These are phyloP conservation scores for Podaxis mareebaensis DNA, from an alignment of 768 basidiomycete species.

Conservation along the genomic window DNA sequence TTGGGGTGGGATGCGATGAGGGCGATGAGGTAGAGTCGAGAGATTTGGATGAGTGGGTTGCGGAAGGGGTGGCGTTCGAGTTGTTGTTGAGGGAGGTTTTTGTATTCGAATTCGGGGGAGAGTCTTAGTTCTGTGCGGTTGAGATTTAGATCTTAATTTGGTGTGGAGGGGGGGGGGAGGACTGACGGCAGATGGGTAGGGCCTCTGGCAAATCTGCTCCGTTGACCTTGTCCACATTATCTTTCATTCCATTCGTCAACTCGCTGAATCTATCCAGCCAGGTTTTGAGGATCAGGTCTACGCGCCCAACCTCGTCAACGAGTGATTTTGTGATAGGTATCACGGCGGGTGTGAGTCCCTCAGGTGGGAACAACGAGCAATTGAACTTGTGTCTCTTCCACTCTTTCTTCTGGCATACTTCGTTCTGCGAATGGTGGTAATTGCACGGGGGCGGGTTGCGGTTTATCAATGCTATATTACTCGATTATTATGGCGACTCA, in stretches of 20 bases:
- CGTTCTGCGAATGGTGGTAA: not conserved
- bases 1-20: conserved; percentile 12
- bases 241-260: conserved; percentile 5
- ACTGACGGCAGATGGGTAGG: conserved; percentile 10
- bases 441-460: not conserved
- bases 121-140: not conserved
- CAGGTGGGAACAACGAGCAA: conserved; percentile 6
- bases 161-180: not conserved
- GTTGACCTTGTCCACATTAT: conserved; percentile 7
- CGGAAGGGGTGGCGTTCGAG: conserved; percentile 11
- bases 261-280: conserved; percentile 8
- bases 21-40: conserved; percentile 6
- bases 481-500: not conserved
- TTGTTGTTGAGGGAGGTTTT: conserved; percentile 7
- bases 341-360: conserved; percentile 2
- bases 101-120: conserved; percentile 4
- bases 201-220: conserved; percentile 8
- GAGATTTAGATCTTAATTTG: not conserved
- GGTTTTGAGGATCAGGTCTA: conserved; percentile 7
- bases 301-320: conserved; percentile 5
- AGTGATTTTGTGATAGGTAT: conserved; percentile 10
- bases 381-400: conserved; percentile 14
- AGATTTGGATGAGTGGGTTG: conserved; percentile 5
- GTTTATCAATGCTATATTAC: not conserved
- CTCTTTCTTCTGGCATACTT: conserved; percentile 6